Conservation (phyloP, 257 asterid genomes). For the Solanum phureja region DNA sequence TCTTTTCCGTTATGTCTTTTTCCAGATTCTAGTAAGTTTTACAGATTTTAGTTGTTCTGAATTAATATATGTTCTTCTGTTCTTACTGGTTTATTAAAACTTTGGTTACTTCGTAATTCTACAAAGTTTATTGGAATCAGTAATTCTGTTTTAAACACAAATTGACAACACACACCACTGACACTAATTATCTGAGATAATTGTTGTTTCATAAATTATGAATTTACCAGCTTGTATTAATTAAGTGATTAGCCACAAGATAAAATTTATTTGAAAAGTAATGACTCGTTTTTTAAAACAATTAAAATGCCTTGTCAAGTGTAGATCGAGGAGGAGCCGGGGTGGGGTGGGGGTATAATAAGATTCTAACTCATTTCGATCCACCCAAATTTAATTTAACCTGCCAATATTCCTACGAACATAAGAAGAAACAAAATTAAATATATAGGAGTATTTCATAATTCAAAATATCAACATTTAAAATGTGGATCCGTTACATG, state of each 20-base stretch:
- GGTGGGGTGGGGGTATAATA: too few relatives aligned
- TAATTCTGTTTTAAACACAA: too few relatives aligned
- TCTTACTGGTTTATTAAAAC: too few relatives aligned
- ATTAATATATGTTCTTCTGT: too few relatives aligned
- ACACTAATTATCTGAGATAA: background rate
- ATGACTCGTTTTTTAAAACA: background rate
- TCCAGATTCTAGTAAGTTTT: too few relatives aligned
- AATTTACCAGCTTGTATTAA: background rate
- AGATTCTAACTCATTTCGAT: background rate
- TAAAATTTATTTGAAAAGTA: too few relatives aligned
- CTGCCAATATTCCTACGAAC: background rate
- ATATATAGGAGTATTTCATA: background rate
- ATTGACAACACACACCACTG: background rate
- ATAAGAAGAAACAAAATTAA: background rate
- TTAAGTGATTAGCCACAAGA: too few relatives aligned
- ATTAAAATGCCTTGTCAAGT: background rate
- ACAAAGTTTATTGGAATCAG: too few relatives aligned
- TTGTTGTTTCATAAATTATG: too few relatives aligned
- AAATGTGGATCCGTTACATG: background rate
- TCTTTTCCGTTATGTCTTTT: too few relatives aligned
- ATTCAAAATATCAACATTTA: background rate
- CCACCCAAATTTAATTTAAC: background rate
- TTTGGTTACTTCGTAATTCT: too few relatives aligned
- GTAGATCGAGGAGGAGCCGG: background rate
- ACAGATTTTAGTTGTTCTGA: too few relatives aligned